Percentiles rank a stretch among this genome's conserved stretches.
Conservation (phyloP, 176 grass and related monocot species). For the Ensete ventricosum region DNA sequence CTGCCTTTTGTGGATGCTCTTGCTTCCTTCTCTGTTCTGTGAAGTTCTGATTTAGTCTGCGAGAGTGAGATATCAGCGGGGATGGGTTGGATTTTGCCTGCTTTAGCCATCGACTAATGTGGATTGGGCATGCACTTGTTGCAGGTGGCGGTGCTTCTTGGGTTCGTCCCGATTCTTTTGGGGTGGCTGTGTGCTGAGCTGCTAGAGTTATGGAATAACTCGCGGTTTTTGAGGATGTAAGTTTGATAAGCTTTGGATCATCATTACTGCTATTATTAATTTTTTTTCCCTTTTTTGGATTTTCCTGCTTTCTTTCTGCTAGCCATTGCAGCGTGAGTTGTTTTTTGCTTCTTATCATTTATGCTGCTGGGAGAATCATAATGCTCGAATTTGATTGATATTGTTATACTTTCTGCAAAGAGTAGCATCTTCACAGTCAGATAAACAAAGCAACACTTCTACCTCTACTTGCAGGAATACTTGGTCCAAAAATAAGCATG, state of each 20-base stretch:
- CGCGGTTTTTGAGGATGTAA: not conserved
- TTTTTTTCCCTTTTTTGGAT: not conserved
- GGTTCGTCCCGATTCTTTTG: slow-evolving; percentile 6
- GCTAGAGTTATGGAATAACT: not conserved
- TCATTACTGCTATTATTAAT: too few relatives aligned
- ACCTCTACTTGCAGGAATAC: too few relatives aligned
- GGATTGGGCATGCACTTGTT: not conserved
- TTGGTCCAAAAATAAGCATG: too few relatives aligned
- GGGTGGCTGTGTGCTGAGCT: slow-evolving; percentile 2
- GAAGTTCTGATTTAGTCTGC: not conserved
- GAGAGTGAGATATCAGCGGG: not conserved
- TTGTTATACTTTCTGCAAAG: too few relatives aligned
- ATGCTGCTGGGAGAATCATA: too few relatives aligned
- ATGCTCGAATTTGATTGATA: too few relatives aligned
- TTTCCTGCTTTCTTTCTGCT: not conserved
- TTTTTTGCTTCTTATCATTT: too few relatives aligned
- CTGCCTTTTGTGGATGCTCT: not conserved
- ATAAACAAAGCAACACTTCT: too few relatives aligned
- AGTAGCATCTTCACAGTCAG: too few relatives aligned
- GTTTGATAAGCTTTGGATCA: not conserved
- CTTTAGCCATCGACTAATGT: not conserved
- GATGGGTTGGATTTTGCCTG: not conserved
- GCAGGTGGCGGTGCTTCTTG: slow-evolving; percentile 2
- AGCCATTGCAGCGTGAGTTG: not conserved
- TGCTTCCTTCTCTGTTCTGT: not conserved